Evolutionary conservation across 495 filamentous ascomycete genomes (phyloP), one percentile per base, ranked within the genome.

Genomic region (Ascodesmis nigricans): DNA sequence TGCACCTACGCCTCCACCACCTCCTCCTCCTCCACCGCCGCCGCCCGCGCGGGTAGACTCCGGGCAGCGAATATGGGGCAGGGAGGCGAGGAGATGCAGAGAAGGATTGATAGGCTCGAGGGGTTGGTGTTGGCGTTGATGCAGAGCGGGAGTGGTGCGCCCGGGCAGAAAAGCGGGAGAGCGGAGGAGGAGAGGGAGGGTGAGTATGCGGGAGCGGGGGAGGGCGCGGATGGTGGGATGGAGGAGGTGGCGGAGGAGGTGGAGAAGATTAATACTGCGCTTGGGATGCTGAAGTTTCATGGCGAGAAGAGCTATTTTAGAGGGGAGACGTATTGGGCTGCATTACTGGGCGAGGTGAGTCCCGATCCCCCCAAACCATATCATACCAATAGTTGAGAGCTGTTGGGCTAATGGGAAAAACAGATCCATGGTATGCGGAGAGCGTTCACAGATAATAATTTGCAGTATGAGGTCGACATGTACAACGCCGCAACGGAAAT

Each of bases 21-120:
- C 18, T 35, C 40, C 25, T 33, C 19, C 23, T 10, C 32, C 18
- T 21, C 37, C 7, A 37, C 41, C 24, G 25, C 29, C 29, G 6
- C 11, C 23, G 23, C 6, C 6, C 23, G 11, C 23, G 65, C 67
- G 26, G 65, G 61, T 28, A 74, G 83, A 43, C 80, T 77, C 53
- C 90, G 78, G 65, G 71, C 65, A 47, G 71, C 72, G 47, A 56
- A 65, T 36, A 55, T 66, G 51, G 66, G 67, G 42, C 58, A 67
- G 49, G 58, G 62, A 44, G 59, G 66, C 34, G 84, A 91, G 65
- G 87, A 93, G 55, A 99, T 99, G 87, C 87, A 99, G 58, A 90
- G 83, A 49, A 76, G 87, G 52, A 99, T 99, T 56, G 81, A 99
- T 59, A 73, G 87, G 44, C 58, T 99, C 44, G 87, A 99, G 66